Base-by-base conservation (phyloP, 73 alveolate genomes). In the Paramecium sonneborni region DNA sequence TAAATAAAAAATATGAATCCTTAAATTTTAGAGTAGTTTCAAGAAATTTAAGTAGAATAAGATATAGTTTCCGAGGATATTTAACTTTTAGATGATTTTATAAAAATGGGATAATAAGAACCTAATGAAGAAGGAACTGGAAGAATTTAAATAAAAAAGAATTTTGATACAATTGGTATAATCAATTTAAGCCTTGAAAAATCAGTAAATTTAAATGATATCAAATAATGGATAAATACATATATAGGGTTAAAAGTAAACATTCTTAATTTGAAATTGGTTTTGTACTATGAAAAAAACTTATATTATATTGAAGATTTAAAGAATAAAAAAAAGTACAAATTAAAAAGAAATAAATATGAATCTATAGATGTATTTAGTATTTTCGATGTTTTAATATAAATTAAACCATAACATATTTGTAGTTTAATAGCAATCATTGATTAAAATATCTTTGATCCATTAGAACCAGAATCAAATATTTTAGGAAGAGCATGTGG, bases 401-500 rank as follows among this genome's bases (percentile, higher is more conserved):
- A 26, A 11, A 2, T 62, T 14, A 30, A 30, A 12, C 84, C 84
- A 1, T 11, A 62, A 32, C 21, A 62, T 26, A 26, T 62, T 14
- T 62, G 84, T 26, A 23, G 62, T 14, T 10, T 72, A n/a, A 24
- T 38, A 9, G 55, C 58, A 2, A 34, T 86, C 24, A 26, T 86
- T 46, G 88, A 86, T 86, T 67, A 86, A 37, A 21, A 57, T 8
- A 86, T 86, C 8, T 62, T 58, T 34, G 86, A 86, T 62, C 88
- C 82, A 86, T 43, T 28, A 4, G 37, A 57, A 15, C 86, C 87
- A n/a, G 93, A 86, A 1, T 39, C 34, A 57, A 38, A 86, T 58
- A 56, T 86, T 26, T 21, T 86, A 57, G 93, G 93, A 23, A 57
- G 93, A 38, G 93, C 93, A 7, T 58, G 86, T 86, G 93, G 93